Evolutionary conservation across 2,329 filamentous ascomycete species (phyloP).

Genomic region (Fusarium anthophilum): DNA sequence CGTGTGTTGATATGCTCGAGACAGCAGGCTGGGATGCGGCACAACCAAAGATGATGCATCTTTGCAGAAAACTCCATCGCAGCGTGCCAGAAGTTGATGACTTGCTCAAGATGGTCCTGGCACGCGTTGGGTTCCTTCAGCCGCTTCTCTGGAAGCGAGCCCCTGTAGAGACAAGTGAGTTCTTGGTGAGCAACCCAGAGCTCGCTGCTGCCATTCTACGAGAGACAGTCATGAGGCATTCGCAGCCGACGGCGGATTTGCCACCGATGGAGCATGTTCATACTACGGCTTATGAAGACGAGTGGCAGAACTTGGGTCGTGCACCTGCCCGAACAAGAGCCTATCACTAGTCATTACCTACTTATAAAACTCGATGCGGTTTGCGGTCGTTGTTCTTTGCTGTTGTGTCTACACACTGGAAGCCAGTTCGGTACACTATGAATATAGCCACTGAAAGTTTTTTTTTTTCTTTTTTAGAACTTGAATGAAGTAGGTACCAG

Average conservation of each 20-base stretch:
- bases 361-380: not conserved
- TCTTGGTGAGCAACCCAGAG: constrained; percentile 56
- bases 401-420: not conserved
- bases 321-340: not conserved
- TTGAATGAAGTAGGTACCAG: not conserved
- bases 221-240: constrained; percentile 56
- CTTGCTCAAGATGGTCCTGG: constrained; percentile 59
- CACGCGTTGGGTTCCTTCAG: constrained; percentile 59
- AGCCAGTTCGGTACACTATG: not conserved
- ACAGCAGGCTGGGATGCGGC: constrained; percentile 54
- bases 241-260: constrained; percentile 47
- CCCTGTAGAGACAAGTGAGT: constrained; percentile 53
- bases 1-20: constrained; percentile 58
- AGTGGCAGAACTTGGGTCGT: constrained; percentile 15
- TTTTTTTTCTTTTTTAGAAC: not conserved
- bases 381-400: not conserved
- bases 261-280: constrained; percentile 55
- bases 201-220: constrained; percentile 57
- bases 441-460: not conserved
- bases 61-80: constrained; percentile 55
- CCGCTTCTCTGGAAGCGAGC: constrained; percentile 54
- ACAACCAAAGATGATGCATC: constrained; percentile 53
- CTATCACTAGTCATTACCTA: not conserved
- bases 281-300: constrained; percentile 12
- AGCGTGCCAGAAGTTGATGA: constrained; percentile 55